Percentiles rank a stretch among this genome's conserved stretches.
These are phyloP conservation scores for Monocercomonoides exilis DNA, from an alignment of 78 protist species.

Conservation along the genomic window DNA sequence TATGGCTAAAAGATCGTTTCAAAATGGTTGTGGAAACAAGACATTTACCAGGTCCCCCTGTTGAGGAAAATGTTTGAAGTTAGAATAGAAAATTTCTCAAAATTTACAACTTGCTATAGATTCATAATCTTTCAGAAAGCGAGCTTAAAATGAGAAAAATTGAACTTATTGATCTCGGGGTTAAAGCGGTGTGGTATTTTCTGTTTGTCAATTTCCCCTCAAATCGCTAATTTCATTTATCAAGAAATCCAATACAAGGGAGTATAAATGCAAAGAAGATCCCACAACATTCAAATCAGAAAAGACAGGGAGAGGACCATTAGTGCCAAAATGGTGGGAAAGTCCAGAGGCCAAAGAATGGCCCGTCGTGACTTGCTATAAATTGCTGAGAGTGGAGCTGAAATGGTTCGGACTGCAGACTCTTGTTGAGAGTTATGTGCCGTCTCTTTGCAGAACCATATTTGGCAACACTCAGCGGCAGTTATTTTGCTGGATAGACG, in stretches of 20 bases:
- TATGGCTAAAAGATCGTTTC: neutral
- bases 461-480: neutral
- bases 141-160: neutral
- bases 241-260: neutral
- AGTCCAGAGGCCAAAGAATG: no score
- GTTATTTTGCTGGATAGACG: neutral
- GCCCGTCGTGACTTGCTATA: slow-evolving; percentile 59
- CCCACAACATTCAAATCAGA: neutral
- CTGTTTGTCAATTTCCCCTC: no score
- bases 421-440: slow-evolving; percentile 43
- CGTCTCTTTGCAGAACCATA: neutral
- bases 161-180: neutral
- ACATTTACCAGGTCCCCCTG: neutral
- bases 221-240: no score
- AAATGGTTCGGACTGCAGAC: slow-evolving; percentile 63
- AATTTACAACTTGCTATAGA: no score
- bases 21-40: neutral
- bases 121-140: neutral
- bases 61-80: neutral
- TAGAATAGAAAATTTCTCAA: no score
- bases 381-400: slow-evolving; percentile 59
- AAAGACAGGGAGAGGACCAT: neutral
- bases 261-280: neutral
- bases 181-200: no score
- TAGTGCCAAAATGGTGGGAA: no score